A percentile compares a stretch with the other conserved stretches of the same genome.
Evolutionary conservation across 202 grass and related monocot species (phyloP).

Genomic region (Cymbopogon flexuosus): DNA sequence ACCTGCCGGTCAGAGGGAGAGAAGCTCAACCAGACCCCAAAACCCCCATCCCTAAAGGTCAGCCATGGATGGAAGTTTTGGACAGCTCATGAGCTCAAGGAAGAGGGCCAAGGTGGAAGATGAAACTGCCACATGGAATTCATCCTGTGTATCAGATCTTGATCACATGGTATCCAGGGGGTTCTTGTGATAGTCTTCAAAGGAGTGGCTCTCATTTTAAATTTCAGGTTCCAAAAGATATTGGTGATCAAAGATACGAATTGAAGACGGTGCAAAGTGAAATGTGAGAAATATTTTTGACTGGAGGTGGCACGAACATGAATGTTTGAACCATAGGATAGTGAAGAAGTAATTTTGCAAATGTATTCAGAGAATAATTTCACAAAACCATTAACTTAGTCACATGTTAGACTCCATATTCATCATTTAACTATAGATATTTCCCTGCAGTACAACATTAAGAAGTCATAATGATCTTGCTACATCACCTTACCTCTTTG

Average conservation of each 20-base stretch:
- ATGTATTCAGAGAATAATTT: background rate
- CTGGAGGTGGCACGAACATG: background rate
- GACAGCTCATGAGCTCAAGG: background rate
- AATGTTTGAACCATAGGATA: background rate
- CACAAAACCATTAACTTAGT: background rate
- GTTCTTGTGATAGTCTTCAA: background rate
- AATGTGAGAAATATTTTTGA: background rate
- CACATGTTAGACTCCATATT: background rate
- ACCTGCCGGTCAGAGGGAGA: background rate
- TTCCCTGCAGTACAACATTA: background rate
- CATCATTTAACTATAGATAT: background rate
- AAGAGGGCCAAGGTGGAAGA: background rate
- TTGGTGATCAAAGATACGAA: background rate
- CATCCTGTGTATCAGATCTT: background rate
- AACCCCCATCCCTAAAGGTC: background rate
- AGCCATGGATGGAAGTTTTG: background rate
- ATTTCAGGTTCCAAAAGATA: background rate
- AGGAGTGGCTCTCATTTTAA: background rate
- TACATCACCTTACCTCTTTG: slow-evolving; percentile 46
- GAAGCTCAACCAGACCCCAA: background rate
- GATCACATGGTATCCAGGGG: background rate
- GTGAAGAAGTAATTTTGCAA: background rate
- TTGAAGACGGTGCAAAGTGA: background rate
- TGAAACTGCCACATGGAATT: background rate
- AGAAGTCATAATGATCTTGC: background rate